Evolutionary conservation across 345 rosid genomes (phyloP).

Genomic region (Xanthoceras sorbifolium): DNA sequence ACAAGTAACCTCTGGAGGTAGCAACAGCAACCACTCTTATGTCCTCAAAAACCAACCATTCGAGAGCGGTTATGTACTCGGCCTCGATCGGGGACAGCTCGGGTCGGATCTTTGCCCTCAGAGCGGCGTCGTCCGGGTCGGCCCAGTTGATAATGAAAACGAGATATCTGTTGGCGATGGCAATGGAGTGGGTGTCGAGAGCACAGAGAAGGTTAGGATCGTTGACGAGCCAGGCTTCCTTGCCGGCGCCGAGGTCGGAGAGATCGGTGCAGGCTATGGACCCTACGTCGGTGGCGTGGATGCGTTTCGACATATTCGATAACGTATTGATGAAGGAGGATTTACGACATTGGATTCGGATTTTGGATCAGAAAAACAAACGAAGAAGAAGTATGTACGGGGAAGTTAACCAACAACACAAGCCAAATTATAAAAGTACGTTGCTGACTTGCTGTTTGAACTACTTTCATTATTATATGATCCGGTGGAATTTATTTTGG

Average conservation of each 20-base stretch:
- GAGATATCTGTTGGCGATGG: constrained; percentile 61
- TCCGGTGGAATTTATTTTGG: no score
- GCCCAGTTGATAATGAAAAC: constrained; percentile 71
- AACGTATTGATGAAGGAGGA: no score
- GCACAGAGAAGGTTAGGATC: constrained; percentile 67
- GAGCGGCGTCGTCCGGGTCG: constrained; percentile 41
- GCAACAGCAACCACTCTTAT: constrained; percentile 69
- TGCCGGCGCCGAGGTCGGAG: constrained; percentile 81
- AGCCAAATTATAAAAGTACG: no score
- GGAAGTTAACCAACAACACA: no score
- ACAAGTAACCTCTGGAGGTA: constrained; percentile 77
- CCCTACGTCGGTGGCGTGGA: constrained; percentile 72
- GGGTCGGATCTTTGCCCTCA: constrained; percentile 83
- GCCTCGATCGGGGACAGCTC: constrained; percentile 80
- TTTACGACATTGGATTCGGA: neutral
- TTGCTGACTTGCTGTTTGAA: no score
- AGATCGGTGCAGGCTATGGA: constrained; percentile 87
- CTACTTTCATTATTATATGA: no score
- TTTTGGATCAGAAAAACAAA: neutral
- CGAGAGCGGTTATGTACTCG: constrained; percentile 68
- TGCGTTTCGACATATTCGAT: constrained; percentile 57
- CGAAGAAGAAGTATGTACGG: neutral
- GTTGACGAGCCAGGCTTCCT: constrained; percentile 87
- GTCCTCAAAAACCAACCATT: constrained; percentile 84
- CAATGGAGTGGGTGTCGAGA: constrained; percentile 67